These are phyloP conservation scores for Paxillus rubicundulus DNA, from an alignment of 768 basidiomycete species.

Conservation along the genomic window DNA sequence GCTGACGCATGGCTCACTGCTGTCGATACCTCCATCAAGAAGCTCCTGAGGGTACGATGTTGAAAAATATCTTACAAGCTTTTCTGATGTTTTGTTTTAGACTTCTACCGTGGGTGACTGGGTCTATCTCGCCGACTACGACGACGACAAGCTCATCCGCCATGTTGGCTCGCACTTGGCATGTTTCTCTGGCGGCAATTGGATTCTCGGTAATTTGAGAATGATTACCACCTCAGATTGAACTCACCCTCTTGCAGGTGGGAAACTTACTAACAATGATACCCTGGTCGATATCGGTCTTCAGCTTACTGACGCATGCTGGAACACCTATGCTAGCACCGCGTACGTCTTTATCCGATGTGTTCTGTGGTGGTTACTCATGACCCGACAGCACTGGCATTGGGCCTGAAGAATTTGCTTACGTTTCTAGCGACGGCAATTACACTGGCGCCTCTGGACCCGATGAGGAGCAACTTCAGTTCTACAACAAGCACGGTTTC, in stretches of 20 bases:
- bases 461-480: conserved; percentile 39
- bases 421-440: conserved; percentile 57
- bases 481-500: conserved; percentile 62
- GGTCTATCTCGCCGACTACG: conserved; percentile 64
- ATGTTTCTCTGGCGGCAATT: conserved; percentile 76
- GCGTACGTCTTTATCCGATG: conserved; percentile 39
- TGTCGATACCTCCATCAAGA: conserved; percentile 66
- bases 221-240: background rate
- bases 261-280: conserved; percentile 64
- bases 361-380: background rate
- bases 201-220: conserved; percentile 54
- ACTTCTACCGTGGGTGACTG: conserved; percentile 62
- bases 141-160: conserved; percentile 41
- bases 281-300: conserved; percentile 66
- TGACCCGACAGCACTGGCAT: conserved; percentile 58
- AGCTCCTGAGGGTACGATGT: conserved; percentile 47
- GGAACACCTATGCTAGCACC: conserved; percentile 77
- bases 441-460: conserved; percentile 52
- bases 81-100: conserved; percentile 30
- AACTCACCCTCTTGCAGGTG: conserved; percentile 40
- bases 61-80: fast-evolving
- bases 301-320: conserved; percentile 66
- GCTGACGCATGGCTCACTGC: conserved; percentile 68
- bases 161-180: conserved; percentile 72
- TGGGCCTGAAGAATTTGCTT: conserved; percentile 70